Evolutionary conservation across 164 flowering plant species (phyloP).

Genomic region (Amborella trichopoda): DNA sequence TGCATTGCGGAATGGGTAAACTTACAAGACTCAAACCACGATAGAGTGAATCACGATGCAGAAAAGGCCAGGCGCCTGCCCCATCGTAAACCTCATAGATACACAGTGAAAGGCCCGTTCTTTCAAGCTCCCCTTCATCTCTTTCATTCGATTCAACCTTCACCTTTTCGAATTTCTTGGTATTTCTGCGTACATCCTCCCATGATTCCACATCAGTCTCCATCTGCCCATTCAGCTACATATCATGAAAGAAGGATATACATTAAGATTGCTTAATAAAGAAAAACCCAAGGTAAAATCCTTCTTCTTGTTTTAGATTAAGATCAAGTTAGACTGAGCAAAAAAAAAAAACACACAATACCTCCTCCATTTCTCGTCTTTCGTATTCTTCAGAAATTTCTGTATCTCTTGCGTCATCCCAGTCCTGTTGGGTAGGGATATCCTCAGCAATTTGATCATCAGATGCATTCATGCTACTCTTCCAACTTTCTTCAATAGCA

Average conservation of each 20-base stretch:
- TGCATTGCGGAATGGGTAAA: no score
- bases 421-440: slow-evolving; percentile 39
- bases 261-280: slow-evolving; percentile 7
- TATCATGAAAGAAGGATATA: slow-evolving; percentile 5
- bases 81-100: slow-evolving; percentile 89
- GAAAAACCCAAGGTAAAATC: background rate
- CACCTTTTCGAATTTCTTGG: slow-evolving; percentile 68
- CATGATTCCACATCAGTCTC: slow-evolving; percentile 52
- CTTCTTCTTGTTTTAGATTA: background rate
- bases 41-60: slow-evolving; percentile 90
- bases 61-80: slow-evolving; percentile 82
- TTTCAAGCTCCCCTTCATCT: slow-evolving; percentile 98
- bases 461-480: slow-evolving; percentile 12
- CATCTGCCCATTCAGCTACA: slow-evolving; percentile 76
- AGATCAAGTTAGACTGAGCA: background rate
- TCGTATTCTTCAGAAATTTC: slow-evolving; percentile 61
- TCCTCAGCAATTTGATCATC: slow-evolving; percentile 30
- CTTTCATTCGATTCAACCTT: slow-evolving; percentile 79
- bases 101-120: slow-evolving; percentile 84
- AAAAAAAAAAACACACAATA: slow-evolving; percentile 11
- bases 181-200: slow-evolving; percentile 86
- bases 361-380: slow-evolving; percentile 77
- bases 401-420: slow-evolving; percentile 50
- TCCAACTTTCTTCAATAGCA: slow-evolving; percentile 44
- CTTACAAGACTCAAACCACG: slow-evolving; percentile 96